phyloP scores from a whole-genome alignment of 2,329 filamentous ascomycete species.

The Talaromyces sp. region DNA sequence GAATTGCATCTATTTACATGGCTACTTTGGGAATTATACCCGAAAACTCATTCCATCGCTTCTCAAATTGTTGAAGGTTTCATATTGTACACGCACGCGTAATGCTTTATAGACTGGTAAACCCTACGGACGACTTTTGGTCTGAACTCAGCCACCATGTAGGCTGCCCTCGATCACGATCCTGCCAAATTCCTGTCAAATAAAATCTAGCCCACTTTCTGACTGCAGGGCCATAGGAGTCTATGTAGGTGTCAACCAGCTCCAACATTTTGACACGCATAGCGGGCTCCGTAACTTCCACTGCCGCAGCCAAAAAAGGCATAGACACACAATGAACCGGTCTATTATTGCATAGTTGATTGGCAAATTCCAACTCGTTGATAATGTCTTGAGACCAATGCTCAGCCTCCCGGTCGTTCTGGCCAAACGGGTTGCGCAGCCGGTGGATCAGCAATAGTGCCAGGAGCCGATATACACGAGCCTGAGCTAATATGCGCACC shows the following conservation, averaged over 20 bases:
- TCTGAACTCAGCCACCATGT: background rate
- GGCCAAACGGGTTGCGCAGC: conserved; percentile 6
- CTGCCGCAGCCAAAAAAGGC: background rate
- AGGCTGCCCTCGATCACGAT: background rate
- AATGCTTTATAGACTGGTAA: background rate
- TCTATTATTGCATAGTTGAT: background rate
- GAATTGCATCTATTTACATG: background rate
- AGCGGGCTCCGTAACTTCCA: background rate
- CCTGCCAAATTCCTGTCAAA: background rate
- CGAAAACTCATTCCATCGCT: background rate
- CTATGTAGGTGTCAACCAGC: background rate
- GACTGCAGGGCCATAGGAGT: background rate
- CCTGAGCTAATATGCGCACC: conserved; percentile 7
- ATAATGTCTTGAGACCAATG: conserved; percentile 6
- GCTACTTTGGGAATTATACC: background rate
- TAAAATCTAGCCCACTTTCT: background rate
- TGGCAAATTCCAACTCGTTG: conserved; percentile 5
- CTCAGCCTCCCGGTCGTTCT: conserved; percentile 3
- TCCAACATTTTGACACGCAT: background rate
- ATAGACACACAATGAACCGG: background rate
- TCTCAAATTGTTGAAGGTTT: background rate
- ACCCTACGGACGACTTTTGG: background rate
- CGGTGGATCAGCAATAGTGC: conserved; percentile 4
- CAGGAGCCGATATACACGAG: conserved; percentile 4
- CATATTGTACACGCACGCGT: background rate